Percentiles rank a stretch among this genome's conserved stretches.
These are phyloP conservation scores for Penicillium olsonii DNA, from an alignment of 2,329 filamentous ascomycete genomes.

Conservation along the genomic window DNA sequence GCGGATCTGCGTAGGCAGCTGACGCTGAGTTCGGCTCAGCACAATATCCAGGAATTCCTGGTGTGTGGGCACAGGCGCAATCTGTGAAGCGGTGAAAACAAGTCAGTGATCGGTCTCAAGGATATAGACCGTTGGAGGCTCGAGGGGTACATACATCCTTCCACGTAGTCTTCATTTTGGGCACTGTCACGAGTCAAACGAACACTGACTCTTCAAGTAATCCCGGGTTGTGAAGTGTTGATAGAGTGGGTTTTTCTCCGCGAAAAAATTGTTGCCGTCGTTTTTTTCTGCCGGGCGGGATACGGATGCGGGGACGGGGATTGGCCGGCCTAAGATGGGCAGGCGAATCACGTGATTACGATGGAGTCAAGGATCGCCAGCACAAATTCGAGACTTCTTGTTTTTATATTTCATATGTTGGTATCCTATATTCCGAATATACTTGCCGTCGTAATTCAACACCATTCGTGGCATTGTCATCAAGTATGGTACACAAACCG, in stretches of 20 bases:
- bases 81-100: conserved; percentile 50
- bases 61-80: conserved; percentile 83
- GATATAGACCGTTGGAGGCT: background rate
- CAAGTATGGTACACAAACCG: conserved; percentile 26
- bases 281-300: conserved; percentile 30
- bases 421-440: background rate
- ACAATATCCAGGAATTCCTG: conserved; percentile 98
- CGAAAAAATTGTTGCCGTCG: conserved; percentile 28
- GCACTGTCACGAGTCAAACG: conserved; percentile 29
- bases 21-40: conserved; percentile 86
- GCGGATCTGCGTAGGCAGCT: conserved; percentile 92
- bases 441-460: background rate
- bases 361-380: background rate
- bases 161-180: conserved; percentile 61
- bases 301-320: conserved; percentile 21
- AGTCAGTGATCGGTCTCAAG: conserved; percentile 28
- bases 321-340: conserved; percentile 15
- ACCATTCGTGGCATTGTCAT: conserved; percentile 17
- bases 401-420: background rate
- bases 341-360: conserved; percentile 15
- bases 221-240: conserved; percentile 24
- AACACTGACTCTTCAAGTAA: conserved; percentile 27
- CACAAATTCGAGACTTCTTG: background rate
- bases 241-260: conserved; percentile 25
- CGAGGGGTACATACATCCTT: conserved; percentile 50